A percentile compares a stretch with the other conserved stretches of the same genome.
These are phyloP conservation scores for Blumeria hordei DNA, from an alignment of 2,329 filamentous ascomycete species.

Conservation along the genomic window DNA sequence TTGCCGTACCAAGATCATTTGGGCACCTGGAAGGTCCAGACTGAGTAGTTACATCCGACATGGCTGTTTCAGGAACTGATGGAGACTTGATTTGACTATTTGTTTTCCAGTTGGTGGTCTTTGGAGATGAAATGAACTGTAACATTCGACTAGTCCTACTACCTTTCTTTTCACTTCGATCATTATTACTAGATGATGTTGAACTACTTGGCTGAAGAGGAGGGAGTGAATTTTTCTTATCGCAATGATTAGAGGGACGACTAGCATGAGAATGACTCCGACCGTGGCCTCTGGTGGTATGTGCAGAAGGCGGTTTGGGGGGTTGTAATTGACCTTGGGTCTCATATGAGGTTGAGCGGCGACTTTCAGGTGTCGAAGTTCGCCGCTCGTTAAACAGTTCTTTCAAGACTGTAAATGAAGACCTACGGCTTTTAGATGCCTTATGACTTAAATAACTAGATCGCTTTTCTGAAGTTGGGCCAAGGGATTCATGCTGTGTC, in stretches of 20 bases:
- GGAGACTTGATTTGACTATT: conserved; percentile 7
- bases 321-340: conserved; percentile 15
- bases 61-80: conserved; percentile 2
- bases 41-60: no score
- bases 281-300: conserved; percentile 27
- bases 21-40: conserved; percentile 6
- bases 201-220: conserved; percentile 18
- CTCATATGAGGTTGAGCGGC: conserved; percentile 20
- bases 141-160: conserved; percentile 24
- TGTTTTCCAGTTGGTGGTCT: conserved; percentile 19
- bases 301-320: conserved; percentile 22
- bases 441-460: no score
- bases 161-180: conserved; percentile 29
- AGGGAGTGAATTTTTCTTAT: conserved; percentile 12
- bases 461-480: no score
- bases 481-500: no score
- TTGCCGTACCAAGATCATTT: conserved; percentile 15
- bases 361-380: conserved; percentile 25
- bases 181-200: conserved; percentile 20
- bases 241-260: conserved; percentile 17
- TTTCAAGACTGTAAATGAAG: conserved; percentile 31
- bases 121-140: conserved; percentile 38
- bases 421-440: conserved; percentile 20
- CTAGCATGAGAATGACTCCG: conserved; percentile 43
- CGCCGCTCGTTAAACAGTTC: conserved; percentile 32